Evolutionary conservation across 2,329 filamentous ascomycete species (phyloP).

Genomic region (Fusarium sp.): DNA sequence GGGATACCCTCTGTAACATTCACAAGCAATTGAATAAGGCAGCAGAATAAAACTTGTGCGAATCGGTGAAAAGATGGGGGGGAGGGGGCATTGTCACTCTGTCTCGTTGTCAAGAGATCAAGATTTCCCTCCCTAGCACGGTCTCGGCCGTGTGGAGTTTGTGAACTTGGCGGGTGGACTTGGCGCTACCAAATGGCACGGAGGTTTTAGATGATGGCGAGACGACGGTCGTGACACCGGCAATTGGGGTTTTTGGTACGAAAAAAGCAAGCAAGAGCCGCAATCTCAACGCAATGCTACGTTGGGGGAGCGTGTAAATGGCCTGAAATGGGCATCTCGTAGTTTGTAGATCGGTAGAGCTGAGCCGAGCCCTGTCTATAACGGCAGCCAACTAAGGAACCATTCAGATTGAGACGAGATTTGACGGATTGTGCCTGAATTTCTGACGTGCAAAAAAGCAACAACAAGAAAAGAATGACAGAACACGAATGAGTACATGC

Average conservation of each 20-base stretch:
- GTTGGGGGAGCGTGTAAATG: not conserved
- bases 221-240: not conserved
- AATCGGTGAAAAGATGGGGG: not conserved
- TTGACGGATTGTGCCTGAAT: not conserved
- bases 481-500: not conserved
- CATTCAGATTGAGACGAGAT: not conserved
- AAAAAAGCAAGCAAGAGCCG: slow-evolving; percentile 16
- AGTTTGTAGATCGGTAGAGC: not conserved
- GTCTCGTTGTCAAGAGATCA: not conserved
- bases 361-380: slow-evolving; percentile 2
- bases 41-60: not conserved
- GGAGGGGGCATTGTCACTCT: not conserved
- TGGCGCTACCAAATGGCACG: not conserved
- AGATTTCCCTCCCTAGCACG: not conserved
- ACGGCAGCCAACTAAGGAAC: not conserved
- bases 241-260: not conserved
- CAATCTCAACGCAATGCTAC: not conserved
- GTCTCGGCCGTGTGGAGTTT: not conserved
- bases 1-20: not conserved
- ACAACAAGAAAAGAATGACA: not conserved
- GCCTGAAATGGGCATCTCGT: not conserved
- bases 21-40: not conserved
- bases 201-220: not conserved
- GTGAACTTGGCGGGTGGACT: not conserved
- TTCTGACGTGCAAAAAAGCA: not conserved